phyloP scores from a whole-genome alignment of 2,329 filamentous ascomycete genomes.

The Aspergillus caelatus region DNA sequence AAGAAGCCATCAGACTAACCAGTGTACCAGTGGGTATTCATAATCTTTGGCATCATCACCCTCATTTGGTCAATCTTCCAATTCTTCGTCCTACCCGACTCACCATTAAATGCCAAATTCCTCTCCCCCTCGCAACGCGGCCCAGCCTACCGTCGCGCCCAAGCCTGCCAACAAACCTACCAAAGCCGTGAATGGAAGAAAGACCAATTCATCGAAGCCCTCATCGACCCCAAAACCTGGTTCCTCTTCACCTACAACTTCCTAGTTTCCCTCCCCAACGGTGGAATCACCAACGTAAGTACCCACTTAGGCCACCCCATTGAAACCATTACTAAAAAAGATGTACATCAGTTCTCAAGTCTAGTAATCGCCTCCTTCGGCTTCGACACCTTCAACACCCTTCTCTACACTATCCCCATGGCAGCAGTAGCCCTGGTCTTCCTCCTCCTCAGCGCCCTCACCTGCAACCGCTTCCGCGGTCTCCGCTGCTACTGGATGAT shows the following conservation, averaged over 20 bases:
- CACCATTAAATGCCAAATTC: conserved; percentile 14
- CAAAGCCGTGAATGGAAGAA: conserved; percentile 14
- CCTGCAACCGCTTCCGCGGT: conserved; percentile 11
- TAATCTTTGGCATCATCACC: conserved; percentile 20
- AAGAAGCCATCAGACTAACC: neutral
- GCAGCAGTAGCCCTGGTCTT: conserved; percentile 15
- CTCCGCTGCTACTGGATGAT: conserved; percentile 14
- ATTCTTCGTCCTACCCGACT: conserved; percentile 15
- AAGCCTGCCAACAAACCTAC: conserved; percentile 5
- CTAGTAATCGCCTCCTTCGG: conserved; percentile 23
- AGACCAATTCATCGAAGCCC: conserved; percentile 35
- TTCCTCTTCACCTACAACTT: conserved; percentile 31
- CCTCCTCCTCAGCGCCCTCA: conserved; percentile 6
- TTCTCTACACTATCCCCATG: conserved; percentile 18
- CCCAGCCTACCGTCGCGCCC: conserved; percentile 10
- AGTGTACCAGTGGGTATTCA: conserved; percentile 3
- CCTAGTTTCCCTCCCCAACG: conserved; percentile 31
- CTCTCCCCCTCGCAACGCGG: conserved; percentile 13
- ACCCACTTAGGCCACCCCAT: neutral
- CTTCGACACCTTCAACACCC: conserved; percentile 21
- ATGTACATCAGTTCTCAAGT: conserved; percentile 16
- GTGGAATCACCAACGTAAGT: conserved; percentile 26
- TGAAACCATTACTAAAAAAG: neutral
- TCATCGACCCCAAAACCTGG: conserved; percentile 38
- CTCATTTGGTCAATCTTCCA: conserved; percentile 12